Conservation (phyloP, 352 stramenopile species). For the Phytophthora fragariaefolia region DNA sequence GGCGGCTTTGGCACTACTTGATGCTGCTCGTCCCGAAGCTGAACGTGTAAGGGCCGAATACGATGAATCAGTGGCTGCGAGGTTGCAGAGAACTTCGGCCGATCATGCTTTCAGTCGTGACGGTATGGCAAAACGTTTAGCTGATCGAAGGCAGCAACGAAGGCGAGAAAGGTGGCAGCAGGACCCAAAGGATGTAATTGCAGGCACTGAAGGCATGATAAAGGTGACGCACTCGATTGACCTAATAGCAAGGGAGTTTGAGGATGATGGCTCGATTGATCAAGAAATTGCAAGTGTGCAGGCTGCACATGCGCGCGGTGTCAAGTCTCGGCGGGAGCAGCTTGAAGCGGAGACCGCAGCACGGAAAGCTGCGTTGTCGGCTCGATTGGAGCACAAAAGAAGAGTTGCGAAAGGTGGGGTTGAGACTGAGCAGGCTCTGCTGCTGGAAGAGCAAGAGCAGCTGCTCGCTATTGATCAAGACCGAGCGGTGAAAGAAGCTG, state of each 20-base stretch:
- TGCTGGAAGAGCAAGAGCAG: constrained; percentile 38
- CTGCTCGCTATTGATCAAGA: constrained; percentile 42
- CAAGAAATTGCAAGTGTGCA: constrained; percentile 41
- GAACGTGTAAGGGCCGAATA: constrained; percentile 36
- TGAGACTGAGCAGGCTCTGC: constrained; percentile 29
- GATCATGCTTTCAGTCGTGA: constrained; percentile 14
- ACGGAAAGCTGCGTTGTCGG: constrained; percentile 38
- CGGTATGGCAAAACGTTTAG: constrained; percentile 27
- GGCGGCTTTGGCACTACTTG: constrained; percentile 20
- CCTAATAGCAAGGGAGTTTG: background rate
- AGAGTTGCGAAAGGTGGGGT: constrained; percentile 8
- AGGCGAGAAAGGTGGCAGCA: constrained; percentile 11
- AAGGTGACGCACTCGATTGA: background rate
- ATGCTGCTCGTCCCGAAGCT: constrained; percentile 32
- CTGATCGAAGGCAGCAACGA: constrained; percentile 25
- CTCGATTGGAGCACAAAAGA: constrained; percentile 42
- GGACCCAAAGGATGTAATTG: background rate
- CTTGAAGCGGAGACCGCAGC: constrained; percentile 39
- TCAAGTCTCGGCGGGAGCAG: constrained; percentile 35
- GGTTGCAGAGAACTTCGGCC: constrained; percentile 5
- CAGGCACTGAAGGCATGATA: background rate
- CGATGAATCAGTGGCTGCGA: constrained; percentile 25
- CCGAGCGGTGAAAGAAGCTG: constrained; percentile 22
- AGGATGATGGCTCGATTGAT: constrained; percentile 29
- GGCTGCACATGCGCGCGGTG: constrained; percentile 34